Evolutionary conservation across 1,284 basidiomycete species (phyloP), one percentile per base, ranked within the genome.

Genomic region (Apiotrichum siamense): DNA sequence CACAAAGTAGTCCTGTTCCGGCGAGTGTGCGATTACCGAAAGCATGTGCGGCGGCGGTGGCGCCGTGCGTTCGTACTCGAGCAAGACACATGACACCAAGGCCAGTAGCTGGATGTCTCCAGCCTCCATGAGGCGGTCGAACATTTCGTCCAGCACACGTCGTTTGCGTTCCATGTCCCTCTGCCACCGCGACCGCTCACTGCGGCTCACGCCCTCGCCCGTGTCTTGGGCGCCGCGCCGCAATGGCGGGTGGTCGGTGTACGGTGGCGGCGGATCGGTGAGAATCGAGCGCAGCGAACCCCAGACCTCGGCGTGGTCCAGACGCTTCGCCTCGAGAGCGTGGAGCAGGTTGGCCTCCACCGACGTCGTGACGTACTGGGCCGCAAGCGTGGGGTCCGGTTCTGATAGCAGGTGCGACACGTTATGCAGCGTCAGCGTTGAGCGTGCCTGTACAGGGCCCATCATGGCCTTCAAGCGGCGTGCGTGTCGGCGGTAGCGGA

Each of bases 41-140:
- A 65, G 50, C 7, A 43, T 31, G 1, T 61, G 53, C 3, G 64
- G 60, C 15, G 67, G 64, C 1, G 59, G 46, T 0, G 53, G 50
- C 2, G 60, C 53, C 1, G 51, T 40, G 17, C 47, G 52, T 18
- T 59, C 52, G 40, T 69, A 57, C n/a, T 65, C 61, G 3, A 88
- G 75, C 4, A 91, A 73, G 18, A 89, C 68, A 41, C 83, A 78
- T 0, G 87, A 79, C 0, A 91, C 64, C 77, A 92, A 84, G 0
- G 86, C 87, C 4, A 93, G 77, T 77, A 89, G 84, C 63, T 92
- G 88, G 0, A 90, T 70, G 63, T 93, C 88, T 59, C 81, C 85
- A 26, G 77, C 76, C 23, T 76, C 77, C 7, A 81, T 78, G 29
- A 88, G 77, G 54, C 86, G 80, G 1, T 72, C 62, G 58, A 89